These are phyloP conservation scores for Combretum micranthum DNA, from an alignment of 345 rosid genomes.

Conservation along the genomic window DNA sequence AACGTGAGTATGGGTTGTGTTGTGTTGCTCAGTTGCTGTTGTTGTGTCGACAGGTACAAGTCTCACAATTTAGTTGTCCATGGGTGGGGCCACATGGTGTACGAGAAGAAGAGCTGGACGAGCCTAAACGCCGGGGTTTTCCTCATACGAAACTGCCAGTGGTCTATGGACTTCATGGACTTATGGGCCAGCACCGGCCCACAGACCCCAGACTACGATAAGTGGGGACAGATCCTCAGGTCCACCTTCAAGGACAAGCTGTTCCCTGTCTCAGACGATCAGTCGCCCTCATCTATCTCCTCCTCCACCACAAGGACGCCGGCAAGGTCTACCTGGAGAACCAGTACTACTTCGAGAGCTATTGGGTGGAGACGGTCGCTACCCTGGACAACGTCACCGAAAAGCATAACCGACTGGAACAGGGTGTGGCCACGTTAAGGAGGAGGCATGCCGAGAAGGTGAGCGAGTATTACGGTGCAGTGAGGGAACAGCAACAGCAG, in stretches of 20 bases:
- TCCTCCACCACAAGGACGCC: constrained; percentile 40
- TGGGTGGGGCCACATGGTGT: constrained; percentile 73
- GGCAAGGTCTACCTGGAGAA: constrained; percentile 71
- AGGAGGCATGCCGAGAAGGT: constrained; percentile 90
- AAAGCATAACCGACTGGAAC: constrained; percentile 36
- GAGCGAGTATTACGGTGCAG: constrained; percentile 61
- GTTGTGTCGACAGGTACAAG: not conserved
- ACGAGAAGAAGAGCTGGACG: constrained; percentile 70
- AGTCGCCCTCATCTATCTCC: constrained; percentile 58
- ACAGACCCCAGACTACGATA: constrained; percentile 33
- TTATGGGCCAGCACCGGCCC: constrained; percentile 82
- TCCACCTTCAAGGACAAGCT: constrained; percentile 72
- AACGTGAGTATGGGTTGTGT: not conserved
- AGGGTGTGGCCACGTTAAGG: constrained; percentile 30
- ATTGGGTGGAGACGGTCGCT: constrained; percentile 60
- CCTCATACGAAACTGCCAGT: constrained; percentile 82
- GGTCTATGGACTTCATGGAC: constrained; percentile 91
- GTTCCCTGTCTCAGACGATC: constrained; percentile 86
- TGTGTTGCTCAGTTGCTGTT: too few species aligned
- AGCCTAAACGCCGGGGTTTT: constrained; percentile 83
- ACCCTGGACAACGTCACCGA: constrained; percentile 51
- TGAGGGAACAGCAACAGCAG: constrained; percentile 50
- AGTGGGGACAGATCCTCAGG: constrained; percentile 71
- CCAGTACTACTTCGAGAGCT: constrained; percentile 63
- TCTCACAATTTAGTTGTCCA: constrained; percentile 76